A percentile compares a stretch with the other conserved stretches of the same genome.
Conservation (phyloP, 495 filamentous ascomycete species). For the Penicillium argentinense region DNA sequence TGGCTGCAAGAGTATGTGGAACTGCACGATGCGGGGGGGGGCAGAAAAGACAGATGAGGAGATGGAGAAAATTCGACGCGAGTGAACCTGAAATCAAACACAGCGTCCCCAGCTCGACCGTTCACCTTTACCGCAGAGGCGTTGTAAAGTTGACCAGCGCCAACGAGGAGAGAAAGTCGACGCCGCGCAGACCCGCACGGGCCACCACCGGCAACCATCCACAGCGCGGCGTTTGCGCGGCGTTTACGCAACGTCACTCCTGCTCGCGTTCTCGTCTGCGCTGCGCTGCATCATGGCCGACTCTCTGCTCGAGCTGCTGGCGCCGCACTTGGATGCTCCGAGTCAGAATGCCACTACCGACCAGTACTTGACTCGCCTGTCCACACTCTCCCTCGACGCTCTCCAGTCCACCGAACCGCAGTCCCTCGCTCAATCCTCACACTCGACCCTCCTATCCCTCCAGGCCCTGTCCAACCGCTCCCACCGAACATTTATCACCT, state of each 20-base stretch:
- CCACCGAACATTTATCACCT: constrained; percentile 82
- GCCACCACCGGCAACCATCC: constrained; percentile 28
- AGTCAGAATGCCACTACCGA: constrained; percentile 49
- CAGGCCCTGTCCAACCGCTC: constrained; percentile 90
- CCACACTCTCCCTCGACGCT: constrained; percentile 74
- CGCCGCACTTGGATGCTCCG: constrained; percentile 52
- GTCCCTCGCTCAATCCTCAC: constrained; percentile 74
- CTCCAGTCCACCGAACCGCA: constrained; percentile 75
- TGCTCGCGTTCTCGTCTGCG: no score
- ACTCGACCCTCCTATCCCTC: constrained; percentile 80
- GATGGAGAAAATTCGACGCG: no score
- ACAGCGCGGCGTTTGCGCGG: constrained; percentile 12
- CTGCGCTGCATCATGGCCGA: no score
- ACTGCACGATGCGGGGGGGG: constrained; percentile 23
- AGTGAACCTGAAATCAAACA: no score
- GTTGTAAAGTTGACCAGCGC: no score
- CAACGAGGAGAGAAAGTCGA: background rate
- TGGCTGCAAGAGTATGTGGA: constrained; percentile 31
- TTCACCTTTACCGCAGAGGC: no score
- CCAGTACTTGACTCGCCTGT: constrained; percentile 74
- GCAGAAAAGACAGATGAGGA: constrained; percentile 1
- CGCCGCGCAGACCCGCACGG: constrained; percentile 21
- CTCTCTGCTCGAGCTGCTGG: constrained; percentile 71
- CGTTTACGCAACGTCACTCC: constrained; percentile 18
- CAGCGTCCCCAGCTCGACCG: no score